Conservation (phyloP, 805 yeast genomes). For the Sungouiozyma ichnusensis region DNA sequence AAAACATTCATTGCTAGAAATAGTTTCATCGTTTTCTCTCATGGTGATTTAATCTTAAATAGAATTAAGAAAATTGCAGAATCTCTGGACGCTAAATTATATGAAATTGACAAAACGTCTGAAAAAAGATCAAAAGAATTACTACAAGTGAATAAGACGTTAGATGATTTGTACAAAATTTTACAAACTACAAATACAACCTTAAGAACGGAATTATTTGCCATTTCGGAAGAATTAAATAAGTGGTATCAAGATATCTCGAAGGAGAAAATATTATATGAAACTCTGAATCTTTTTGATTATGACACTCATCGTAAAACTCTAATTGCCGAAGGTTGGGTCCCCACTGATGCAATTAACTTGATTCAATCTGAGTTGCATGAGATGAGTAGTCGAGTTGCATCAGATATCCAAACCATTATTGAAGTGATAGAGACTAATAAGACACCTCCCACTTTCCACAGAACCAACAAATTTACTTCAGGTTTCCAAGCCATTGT, state of each 20-base stretch:
- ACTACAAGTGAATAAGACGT: constrained; percentile 30
- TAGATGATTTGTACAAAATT: constrained; percentile 41
- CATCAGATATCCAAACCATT: constrained; percentile 33
- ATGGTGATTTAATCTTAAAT: constrained; percentile 50
- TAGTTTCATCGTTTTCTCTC: constrained; percentile 59
- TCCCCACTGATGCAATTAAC: constrained; percentile 44
- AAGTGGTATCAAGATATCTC: constrained; percentile 46
- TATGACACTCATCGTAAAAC: constrained; percentile 58
- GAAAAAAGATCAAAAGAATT: constrained; percentile 32
- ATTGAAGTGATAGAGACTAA: constrained; percentile 54
- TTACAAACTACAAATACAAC: constrained; percentile 42
- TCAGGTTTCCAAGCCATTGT: constrained; percentile 58
- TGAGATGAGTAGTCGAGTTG: constrained; percentile 25
- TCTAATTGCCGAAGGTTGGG: constrained; percentile 68
- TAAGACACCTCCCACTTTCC: constrained; percentile 62
- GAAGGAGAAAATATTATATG: constrained; percentile 49
- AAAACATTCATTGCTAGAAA: constrained; percentile 42
- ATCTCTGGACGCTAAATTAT: constrained; percentile 55
- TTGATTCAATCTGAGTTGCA: constrained; percentile 37
- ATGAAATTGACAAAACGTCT: constrained; percentile 39
- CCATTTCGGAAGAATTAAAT: constrained; percentile 50
- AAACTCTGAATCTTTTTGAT: constrained; percentile 53
- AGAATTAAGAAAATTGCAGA: constrained; percentile 57
- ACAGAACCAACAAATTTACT: constrained; percentile 59
- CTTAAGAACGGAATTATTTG: constrained; percentile 53